phyloP scores from a whole-genome alignment of 371 early-diverging fungal genomes.

The Mucor lusitanicus region DNA sequence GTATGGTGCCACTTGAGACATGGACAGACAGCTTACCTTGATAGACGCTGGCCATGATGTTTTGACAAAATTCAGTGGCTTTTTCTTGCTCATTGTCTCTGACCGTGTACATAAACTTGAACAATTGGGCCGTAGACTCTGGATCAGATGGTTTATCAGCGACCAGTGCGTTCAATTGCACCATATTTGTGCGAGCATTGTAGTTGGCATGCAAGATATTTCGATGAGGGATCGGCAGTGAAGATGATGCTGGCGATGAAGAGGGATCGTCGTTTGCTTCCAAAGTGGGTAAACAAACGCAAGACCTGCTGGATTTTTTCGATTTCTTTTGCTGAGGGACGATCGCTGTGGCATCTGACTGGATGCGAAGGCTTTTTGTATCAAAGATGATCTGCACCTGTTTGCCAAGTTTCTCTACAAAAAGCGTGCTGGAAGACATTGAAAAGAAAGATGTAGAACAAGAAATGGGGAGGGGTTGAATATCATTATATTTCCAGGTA shows the following conservation, averaged over 20 bases:
- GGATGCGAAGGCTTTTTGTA: background rate
- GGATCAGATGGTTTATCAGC: conserved; percentile 27
- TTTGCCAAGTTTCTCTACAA: conserved; percentile 6
- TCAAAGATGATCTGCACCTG: background rate
- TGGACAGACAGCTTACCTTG: background rate
- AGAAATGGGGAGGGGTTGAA: background rate
- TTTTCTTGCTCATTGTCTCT: conserved; percentile 21
- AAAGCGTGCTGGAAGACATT: background rate
- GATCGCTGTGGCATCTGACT: background rate
- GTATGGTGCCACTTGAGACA: background rate
- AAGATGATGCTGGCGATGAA: conserved; percentile 29
- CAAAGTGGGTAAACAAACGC: conserved; percentile 1
- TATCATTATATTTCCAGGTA: conserved; percentile 2
- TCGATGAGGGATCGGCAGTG: conserved; percentile 9
- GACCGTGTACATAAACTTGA: conserved; percentile 34
- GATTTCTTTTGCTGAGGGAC: background rate
- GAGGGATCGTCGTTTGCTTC: background rate
- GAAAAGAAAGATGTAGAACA: background rate
- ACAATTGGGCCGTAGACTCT: conserved; percentile 25
- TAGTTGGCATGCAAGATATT: conserved; percentile 27
- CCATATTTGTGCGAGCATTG: conserved; percentile 24
- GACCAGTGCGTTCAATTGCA: conserved; percentile 32
- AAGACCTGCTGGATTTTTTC: conserved; percentile 4
- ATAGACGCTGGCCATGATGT: conserved; percentile 32
- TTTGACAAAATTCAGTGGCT: conserved; percentile 29